These are phyloP conservation scores for Globisporangium viniferum DNA, from an alignment of 352 stramenopile genomes.

Conservation along the genomic window DNA sequence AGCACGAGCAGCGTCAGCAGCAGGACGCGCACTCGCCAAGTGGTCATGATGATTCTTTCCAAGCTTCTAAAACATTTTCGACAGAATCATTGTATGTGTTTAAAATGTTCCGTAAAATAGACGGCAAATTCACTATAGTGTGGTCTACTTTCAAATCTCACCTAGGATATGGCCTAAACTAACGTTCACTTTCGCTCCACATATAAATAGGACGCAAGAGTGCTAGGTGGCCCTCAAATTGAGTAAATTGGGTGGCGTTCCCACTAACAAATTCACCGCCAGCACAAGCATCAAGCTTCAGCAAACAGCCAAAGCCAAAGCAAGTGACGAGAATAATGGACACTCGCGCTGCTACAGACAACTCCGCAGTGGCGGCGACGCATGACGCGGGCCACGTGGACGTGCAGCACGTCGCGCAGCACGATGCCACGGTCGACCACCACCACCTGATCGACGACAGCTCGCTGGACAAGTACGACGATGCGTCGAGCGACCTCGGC, in stretches of 20 bases:
- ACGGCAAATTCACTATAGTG: neutral
- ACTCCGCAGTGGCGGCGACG: neutral
- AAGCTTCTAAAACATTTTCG: neutral
- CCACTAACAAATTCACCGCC: slow-evolving; percentile 4
- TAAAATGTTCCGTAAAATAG: neutral
- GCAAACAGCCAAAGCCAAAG: neutral
- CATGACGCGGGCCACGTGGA: slow-evolving; percentile 3
- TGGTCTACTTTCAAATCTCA: neutral
- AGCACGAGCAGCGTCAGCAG: slow-evolving; percentile 10
- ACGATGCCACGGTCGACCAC: slow-evolving; percentile 11
- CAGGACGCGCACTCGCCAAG: slow-evolving; percentile 6
- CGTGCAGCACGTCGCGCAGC: neutral
- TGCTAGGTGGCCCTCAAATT: slow-evolving; percentile 10
- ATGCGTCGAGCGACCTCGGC: slow-evolving; percentile 23
- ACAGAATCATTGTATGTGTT: too few species aligned
- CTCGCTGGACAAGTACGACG: slow-evolving; percentile 39
- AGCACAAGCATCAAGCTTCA: neutral
- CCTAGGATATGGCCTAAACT: neutral
- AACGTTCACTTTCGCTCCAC: neutral
- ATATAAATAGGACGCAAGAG: neutral
- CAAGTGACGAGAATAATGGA: slow-evolving; percentile 9
- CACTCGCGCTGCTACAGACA: neutral
- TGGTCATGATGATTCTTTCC: neutral
- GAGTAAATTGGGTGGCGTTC: slow-evolving; percentile 11
- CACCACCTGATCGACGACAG: slow-evolving; percentile 34